Percentiles rank a stretch among this genome's conserved stretches.
These are phyloP conservation scores for Tolypocladium capitatum DNA, from an alignment of 2,329 filamentous ascomycete genomes.

Conservation along the genomic window DNA sequence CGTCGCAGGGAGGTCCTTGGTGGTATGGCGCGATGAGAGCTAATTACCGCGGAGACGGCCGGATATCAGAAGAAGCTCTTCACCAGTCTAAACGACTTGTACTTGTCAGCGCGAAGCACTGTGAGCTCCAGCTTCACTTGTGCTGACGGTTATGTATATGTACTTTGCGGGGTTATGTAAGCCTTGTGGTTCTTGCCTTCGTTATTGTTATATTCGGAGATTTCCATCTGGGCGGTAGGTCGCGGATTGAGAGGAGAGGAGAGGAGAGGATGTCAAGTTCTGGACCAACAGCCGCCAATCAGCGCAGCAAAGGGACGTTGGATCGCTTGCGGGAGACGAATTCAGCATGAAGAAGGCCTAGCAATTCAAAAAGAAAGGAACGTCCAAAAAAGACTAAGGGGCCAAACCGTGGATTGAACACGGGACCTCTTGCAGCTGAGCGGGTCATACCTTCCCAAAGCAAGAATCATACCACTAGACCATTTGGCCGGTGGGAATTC, in stretches of 20 bases:
- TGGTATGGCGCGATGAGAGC: neutral
- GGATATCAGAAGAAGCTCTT: neutral
- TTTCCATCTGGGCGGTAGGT: too few species aligned
- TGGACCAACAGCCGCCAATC: too few species aligned
- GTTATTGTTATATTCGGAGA: too few species aligned
- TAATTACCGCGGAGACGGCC: neutral
- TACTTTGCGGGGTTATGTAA: too few species aligned
- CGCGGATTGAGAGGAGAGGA: too few species aligned
- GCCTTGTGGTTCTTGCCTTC: too few species aligned
- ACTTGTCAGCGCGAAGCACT: neutral
- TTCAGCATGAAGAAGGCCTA: neutral
- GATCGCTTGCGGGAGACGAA: too few species aligned
- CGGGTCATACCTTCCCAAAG: conserved; percentile 11
- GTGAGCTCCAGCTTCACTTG: neutral
- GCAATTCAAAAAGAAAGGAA: neutral
- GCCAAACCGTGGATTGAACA: conserved; percentile 19
- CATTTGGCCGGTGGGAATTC: conserved; percentile 11
- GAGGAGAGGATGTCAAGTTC: too few species aligned
- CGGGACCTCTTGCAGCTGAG: conserved; percentile 18
- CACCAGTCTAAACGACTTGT: neutral
- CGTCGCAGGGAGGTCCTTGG: too few species aligned
- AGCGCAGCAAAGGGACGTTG: too few species aligned
- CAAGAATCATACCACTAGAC: conserved; percentile 23
- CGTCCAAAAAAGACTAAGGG: conserved; percentile 5
- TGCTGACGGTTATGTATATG: too few species aligned